phyloP scores from a whole-genome alignment of 2,329 filamentous ascomycete genomes.

The Phaeosphaeriaceae sp. region DNA sequence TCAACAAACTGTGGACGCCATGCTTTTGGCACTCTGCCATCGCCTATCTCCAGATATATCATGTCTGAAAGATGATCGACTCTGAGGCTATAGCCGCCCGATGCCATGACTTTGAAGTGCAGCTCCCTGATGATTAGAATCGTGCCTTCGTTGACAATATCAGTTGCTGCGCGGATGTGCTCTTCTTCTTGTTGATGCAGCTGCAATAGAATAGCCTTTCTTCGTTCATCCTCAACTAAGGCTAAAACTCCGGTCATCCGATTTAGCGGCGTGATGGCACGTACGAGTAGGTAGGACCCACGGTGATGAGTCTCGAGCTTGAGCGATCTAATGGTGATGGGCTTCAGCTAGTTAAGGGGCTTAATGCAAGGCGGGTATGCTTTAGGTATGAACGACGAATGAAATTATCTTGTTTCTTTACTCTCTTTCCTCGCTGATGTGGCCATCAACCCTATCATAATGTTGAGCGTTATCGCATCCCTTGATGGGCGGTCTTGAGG shows the following conservation, averaged over 20 bases:
- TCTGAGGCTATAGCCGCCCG: conserved; percentile 54
- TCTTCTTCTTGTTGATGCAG: conserved; percentile 45
- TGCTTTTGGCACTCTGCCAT: conserved; percentile 50
- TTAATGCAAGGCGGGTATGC: conserved; percentile 25
- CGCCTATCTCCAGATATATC: conserved; percentile 43
- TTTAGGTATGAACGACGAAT: conserved; percentile 22
- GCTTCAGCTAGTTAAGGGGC: conserved; percentile 15
- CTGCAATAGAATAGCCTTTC: conserved; percentile 8
- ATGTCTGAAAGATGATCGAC: conserved; percentile 63
- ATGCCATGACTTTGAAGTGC: conserved; percentile 53
- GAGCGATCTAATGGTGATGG: conserved; percentile 41
- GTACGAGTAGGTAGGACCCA: conserved; percentile 44
- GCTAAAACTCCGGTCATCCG: conserved; percentile 14
- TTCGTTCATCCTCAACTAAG: conserved; percentile 15
- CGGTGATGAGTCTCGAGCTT: conserved; percentile 51
- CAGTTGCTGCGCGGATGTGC: conserved; percentile 25
- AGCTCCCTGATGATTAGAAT: conserved; percentile 54
- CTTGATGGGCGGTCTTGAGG: conserved; percentile 17
- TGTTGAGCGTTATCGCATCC: conserved; percentile 11
- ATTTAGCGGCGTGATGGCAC: conserved; percentile 32
- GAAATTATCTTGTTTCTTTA: conserved; percentile 2
- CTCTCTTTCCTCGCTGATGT: neutral
- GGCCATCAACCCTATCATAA: conserved; percentile 15
- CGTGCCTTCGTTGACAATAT: conserved; percentile 41
- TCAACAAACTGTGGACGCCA: conserved; percentile 38